These are phyloP conservation scores for Aspergillus homomorphus DNA, from an alignment of 495 filamentous ascomycete genomes.

Conservation along the genomic window DNA sequence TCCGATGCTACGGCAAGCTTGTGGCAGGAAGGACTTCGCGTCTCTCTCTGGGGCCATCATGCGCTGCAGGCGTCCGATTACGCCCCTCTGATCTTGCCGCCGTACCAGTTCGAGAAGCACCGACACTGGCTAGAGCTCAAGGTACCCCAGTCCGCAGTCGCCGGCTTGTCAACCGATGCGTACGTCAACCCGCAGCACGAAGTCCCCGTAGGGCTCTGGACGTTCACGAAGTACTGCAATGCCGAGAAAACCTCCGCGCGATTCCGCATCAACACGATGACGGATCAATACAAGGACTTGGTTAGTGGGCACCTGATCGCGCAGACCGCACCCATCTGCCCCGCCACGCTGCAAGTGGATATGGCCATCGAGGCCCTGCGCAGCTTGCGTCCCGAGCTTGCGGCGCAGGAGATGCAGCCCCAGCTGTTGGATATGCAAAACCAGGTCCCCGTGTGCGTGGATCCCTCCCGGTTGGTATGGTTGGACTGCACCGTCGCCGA, in stretches of 20 bases:
- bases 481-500: slow-evolving; percentile 28
- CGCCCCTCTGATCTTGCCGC: slow-evolving; percentile 37
- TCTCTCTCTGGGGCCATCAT: slow-evolving; percentile 48
- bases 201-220: slow-evolving; percentile 24
- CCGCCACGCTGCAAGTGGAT: slow-evolving; percentile 40
- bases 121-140: slow-evolving; percentile 36
- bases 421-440: slow-evolving; percentile 32
- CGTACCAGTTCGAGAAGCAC: slow-evolving; percentile 51
- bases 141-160: not conserved
- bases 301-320: slow-evolving; percentile 42
- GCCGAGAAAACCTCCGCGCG: slow-evolving; percentile 29
- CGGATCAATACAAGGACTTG: slow-evolving; percentile 32
- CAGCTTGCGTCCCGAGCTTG: slow-evolving; percentile 31
- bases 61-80: slow-evolving; percentile 30
- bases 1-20: slow-evolving; percentile 39
- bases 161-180: not conserved
- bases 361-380: slow-evolving; percentile 44
- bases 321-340: slow-evolving; percentile 45
- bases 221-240: slow-evolving; percentile 42
- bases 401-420: slow-evolving; percentile 19
- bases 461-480: slow-evolving; percentile 33
- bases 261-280: slow-evolving; percentile 46
- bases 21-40: slow-evolving; percentile 42
- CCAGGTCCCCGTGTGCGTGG: slow-evolving; percentile 36
- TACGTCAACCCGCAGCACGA: not conserved